These are phyloP conservation scores for Alternaria postmessia DNA, from an alignment of 2,329 filamentous ascomycete species.

Conservation along the genomic window DNA sequence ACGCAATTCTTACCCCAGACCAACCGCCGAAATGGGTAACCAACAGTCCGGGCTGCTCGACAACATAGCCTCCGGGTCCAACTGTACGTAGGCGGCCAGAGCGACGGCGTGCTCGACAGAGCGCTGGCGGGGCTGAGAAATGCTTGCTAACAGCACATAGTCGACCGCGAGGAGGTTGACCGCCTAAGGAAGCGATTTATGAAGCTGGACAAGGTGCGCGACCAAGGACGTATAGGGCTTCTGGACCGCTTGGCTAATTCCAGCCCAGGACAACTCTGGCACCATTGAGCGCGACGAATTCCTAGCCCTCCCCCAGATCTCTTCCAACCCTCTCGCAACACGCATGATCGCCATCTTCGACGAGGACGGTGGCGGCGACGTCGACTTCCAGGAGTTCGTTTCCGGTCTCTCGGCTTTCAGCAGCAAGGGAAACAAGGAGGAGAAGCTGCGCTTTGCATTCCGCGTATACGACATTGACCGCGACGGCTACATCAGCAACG, in stretches of 20 bases:
- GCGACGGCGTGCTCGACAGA: slow-evolving; percentile 27
- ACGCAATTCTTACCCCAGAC: slow-evolving; percentile 19
- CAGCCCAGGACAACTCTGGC: slow-evolving; percentile 85
- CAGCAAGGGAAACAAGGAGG: slow-evolving; percentile 98
- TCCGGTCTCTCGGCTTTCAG: slow-evolving; percentile 94
- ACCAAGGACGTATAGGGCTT: not conserved
- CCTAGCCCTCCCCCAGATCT: slow-evolving; percentile 94
- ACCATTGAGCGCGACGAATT: slow-evolving; percentile 99
- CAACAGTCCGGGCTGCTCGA: slow-evolving; percentile 78
- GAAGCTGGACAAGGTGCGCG: slow-evolving; percentile 93
- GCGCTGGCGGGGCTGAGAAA: slow-evolving; percentile 40
- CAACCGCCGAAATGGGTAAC: slow-evolving; percentile 58
- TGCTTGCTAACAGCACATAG: slow-evolving; percentile 58
- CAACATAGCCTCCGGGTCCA: slow-evolving; percentile 94
- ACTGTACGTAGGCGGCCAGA: slow-evolving; percentile 70
- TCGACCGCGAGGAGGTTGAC: slow-evolving; percentile 97
- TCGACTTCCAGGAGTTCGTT: slow-evolving; percentile 99
- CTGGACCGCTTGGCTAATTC: not conserved
- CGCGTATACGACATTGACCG: slow-evolving; percentile 99
- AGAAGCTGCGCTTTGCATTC: slow-evolving; percentile 97
- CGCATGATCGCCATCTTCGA: slow-evolving; percentile 99
- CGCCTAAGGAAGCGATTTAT: slow-evolving; percentile 96
- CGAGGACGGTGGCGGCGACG: slow-evolving; percentile 95
- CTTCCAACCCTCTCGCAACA: slow-evolving; percentile 95
- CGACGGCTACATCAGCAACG: slow-evolving; percentile 98